Percentiles rank a stretch among this genome's conserved stretches.
phyloP scores from a whole-genome alignment of 495 filamentous ascomycete genomes.

The Aspergillus carlsbadensis region DNA sequence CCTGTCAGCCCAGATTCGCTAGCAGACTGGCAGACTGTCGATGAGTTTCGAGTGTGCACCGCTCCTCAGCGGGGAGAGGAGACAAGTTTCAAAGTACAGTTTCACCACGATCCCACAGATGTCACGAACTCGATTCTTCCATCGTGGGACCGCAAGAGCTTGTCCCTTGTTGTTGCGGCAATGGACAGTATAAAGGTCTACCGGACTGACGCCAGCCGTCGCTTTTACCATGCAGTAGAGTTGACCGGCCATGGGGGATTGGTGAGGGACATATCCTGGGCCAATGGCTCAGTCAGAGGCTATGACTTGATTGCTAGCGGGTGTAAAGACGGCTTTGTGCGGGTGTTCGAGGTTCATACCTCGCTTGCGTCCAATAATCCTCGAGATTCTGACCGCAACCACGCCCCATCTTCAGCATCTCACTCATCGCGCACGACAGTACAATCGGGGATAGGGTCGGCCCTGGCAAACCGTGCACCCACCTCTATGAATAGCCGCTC shows the following conservation, averaged over 20 bases:
- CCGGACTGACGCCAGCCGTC: slow-evolving; percentile 64
- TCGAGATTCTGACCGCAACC: slow-evolving; percentile 31
- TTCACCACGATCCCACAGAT: slow-evolving; percentile 79
- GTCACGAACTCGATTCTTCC: slow-evolving; percentile 74
- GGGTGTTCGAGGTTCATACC: slow-evolving; percentile 79
- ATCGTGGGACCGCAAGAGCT: slow-evolving; percentile 68
- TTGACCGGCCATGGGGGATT: slow-evolving; percentile 67
- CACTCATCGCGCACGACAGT: slow-evolving; percentile 37
- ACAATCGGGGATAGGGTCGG: slow-evolving; percentile 52
- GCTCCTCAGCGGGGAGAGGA: slow-evolving; percentile 72
- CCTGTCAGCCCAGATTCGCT: slow-evolving; percentile 83
- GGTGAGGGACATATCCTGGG: slow-evolving; percentile 92
- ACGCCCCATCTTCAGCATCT: slow-evolving; percentile 29
- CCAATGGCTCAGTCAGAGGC: slow-evolving; percentile 79
- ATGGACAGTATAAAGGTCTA: slow-evolving; percentile 80
- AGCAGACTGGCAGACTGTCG: slow-evolving; percentile 69
- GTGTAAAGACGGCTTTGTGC: slow-evolving; percentile 83
- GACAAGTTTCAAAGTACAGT: slow-evolving; percentile 78
- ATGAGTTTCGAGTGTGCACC: slow-evolving; percentile 64
- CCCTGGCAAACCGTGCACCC: slow-evolving; percentile 44
- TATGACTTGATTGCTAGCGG: slow-evolving; percentile 90
- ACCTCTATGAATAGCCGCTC: slow-evolving; percentile 31
- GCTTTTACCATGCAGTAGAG: slow-evolving; percentile 77
- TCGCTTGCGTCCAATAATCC: slow-evolving; percentile 26
- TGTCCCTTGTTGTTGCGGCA: slow-evolving; percentile 77